Evolutionary conservation across 345 rosid genomes (phyloP).

Genomic region (Melastoma malabathricum): DNA sequence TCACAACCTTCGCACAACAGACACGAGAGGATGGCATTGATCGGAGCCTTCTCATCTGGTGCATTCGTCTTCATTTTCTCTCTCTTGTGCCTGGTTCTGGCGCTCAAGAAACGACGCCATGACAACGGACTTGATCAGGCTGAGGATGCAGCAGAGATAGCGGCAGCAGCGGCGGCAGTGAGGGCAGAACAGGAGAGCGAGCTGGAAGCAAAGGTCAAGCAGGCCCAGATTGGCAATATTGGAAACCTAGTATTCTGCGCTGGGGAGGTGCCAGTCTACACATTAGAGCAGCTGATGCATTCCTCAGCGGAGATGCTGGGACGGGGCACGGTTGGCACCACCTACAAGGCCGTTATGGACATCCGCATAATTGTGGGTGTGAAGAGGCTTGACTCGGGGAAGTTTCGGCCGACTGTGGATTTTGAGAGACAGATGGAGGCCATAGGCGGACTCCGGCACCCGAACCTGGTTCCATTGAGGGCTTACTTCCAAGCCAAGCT

Average conservation of each 20-base stretch:
- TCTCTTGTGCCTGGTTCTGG: constrained; percentile 37
- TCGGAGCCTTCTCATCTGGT: constrained; percentile 42
- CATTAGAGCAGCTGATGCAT: constrained; percentile 91
- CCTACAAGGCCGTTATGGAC: constrained; percentile 80
- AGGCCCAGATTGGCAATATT: constrained; percentile 45
- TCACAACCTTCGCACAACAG: constrained; percentile 16
- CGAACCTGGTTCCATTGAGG: constrained; percentile 24
- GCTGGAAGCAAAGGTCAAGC: constrained; percentile 72
- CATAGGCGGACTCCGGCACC: no score
- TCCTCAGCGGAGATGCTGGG: constrained; percentile 93
- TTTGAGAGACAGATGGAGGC: no score
- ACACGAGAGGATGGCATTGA: constrained; percentile 27
- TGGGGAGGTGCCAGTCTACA: constrained; percentile 67
- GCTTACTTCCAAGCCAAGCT: constrained; percentile 76
- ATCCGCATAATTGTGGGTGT: constrained; percentile 63
- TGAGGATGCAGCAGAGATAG: constrained; percentile 17
- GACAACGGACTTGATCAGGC: constrained; percentile 11
- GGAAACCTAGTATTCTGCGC: constrained; percentile 76
- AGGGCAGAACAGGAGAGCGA: constrained; percentile 65
- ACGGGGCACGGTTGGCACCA: constrained; percentile 60
- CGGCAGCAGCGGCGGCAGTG: constrained; percentile 37
- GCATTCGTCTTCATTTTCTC: constrained; percentile 36
- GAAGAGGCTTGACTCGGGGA: constrained; percentile 64
- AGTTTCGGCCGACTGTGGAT: constrained; percentile 4
- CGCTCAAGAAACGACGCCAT: constrained; percentile 31